A percentile compares a stretch with the other conserved stretches of the same genome.
Evolutionary conservation across 2,329 filamentous ascomycete genomes (phyloP).

Genomic region (Colletotrichum sp.): DNA sequence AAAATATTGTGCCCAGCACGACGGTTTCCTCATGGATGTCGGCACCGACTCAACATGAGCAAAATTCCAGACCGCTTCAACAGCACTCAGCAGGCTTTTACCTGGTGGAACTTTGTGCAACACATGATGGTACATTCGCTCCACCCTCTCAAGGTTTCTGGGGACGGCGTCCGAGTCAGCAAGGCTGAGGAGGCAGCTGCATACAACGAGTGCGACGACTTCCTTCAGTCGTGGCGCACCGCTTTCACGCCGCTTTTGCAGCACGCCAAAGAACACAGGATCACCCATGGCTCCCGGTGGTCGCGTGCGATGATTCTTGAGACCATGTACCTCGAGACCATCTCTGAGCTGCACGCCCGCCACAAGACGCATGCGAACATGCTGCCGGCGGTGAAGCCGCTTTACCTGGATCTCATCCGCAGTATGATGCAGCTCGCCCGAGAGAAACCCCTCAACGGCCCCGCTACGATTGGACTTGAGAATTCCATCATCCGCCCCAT

Average conservation of each 20-base stretch:
- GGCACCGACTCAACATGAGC: not conserved
- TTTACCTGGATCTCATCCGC: conserved; percentile 3
- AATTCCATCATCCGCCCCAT: conserved; percentile 5
- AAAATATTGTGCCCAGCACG: not conserved
- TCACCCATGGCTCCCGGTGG: not conserved
- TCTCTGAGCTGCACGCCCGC: conserved; percentile 3
- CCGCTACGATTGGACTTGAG: not conserved
- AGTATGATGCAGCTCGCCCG: not conserved
- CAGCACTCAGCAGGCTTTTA: not conserved
- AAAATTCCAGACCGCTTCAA: not conserved
- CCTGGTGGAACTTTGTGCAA: conserved; percentile 8
- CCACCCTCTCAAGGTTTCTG: not conserved
- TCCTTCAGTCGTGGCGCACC: not conserved
- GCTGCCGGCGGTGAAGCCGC: not conserved
- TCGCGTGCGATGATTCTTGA: conserved; percentile 12
- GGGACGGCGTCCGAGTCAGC: not conserved
- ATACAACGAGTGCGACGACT: not conserved
- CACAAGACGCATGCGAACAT: not conserved
- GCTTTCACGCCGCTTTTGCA: conserved; percentile 1
- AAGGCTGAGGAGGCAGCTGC: not conserved
- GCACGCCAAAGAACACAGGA: not conserved
- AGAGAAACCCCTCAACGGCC: not conserved
- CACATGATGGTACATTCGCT: conserved; percentile 2
- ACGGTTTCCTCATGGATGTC: not conserved
- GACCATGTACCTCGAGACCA: conserved; percentile 1